Conservation (phyloP, 2,329 filamentous ascomycete genomes). For the Aspergillus ustus region DNA sequence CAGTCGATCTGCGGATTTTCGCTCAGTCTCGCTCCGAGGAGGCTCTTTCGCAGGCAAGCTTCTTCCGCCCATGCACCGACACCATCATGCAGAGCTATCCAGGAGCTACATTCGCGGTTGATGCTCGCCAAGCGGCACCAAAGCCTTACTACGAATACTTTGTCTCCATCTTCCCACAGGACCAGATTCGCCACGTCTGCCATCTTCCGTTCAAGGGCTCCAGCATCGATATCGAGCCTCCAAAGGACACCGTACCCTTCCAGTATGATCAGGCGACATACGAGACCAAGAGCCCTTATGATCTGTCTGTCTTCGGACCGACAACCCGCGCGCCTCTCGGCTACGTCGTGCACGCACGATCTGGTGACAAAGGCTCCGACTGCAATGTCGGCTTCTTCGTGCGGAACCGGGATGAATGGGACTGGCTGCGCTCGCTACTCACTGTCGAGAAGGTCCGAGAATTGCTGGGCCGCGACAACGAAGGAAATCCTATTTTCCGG, state of each 20-base stretch:
- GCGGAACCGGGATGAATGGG: conserved; percentile 47
- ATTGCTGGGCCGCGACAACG: conserved; percentile 21
- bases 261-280: conserved; percentile 19
- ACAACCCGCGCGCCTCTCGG: conserved; percentile 36
- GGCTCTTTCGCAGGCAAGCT: conserved; percentile 24
- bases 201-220: conserved; percentile 16
- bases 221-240: conserved; percentile 1
- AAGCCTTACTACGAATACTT: conserved; percentile 28
- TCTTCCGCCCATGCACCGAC: conserved; percentile 30
- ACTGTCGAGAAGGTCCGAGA: conserved; percentile 16
- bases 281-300: conserved; percentile 17
- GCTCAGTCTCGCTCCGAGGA: conserved; percentile 45
- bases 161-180: conserved; percentile 24
- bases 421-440: conserved; percentile 42
- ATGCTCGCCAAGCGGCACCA: conserved; percentile 18
- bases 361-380: conserved; percentile 52
- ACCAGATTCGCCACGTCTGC: conserved; percentile 16
- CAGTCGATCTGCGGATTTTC: conserved; percentile 40
- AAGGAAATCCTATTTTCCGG: conserved; percentile 43
- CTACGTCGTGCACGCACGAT: conserved; percentile 42
- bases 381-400: conserved; percentile 55
- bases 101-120: conserved; percentile 26
- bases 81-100: conserved; percentile 34
- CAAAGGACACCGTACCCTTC: conserved; percentile 12
- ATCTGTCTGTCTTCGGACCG: conserved; percentile 29